Evolutionary conservation across 1,284 basidiomycete species (phyloP).

Genomic region (Malassezia brasiliensis): DNA sequence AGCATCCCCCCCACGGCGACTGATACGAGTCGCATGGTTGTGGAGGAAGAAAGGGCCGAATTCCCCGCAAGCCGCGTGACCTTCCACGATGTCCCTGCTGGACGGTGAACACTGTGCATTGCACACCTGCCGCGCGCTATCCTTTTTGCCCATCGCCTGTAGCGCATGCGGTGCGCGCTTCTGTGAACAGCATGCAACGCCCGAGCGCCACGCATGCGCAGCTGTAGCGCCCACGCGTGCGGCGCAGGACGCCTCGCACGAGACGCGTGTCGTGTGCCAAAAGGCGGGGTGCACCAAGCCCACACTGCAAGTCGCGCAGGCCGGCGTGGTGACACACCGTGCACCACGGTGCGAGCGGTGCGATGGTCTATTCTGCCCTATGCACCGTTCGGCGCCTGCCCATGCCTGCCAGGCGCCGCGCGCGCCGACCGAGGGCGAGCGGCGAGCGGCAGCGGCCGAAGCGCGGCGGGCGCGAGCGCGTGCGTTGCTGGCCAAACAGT

Average conservation of each 20-base stretch:
- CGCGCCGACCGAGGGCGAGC: slow-evolving; percentile 3
- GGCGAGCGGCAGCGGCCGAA: neutral
- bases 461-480: slow-evolving; percentile 2
- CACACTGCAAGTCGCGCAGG: slow-evolving; percentile 4
- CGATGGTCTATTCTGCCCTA: slow-evolving; percentile 5
- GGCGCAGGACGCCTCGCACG: neutral
- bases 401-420: slow-evolving; percentile 10
- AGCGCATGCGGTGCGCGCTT: neutral
- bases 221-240: neutral
- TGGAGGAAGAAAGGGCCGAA: neutral
- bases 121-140: neutral
- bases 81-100: slow-evolving; percentile 15
- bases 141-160: slow-evolving; percentile 12
- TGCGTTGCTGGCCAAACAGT: slow-evolving; percentile 5
- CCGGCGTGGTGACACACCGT: neutral
- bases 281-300: neutral
- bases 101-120: slow-evolving; percentile 12
- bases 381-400: slow-evolving; percentile 2
- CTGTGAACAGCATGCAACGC: slow-evolving; percentile 10
- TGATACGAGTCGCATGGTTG: neutral
- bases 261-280: slow-evolving; percentile 1
- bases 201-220: slow-evolving; percentile 6
- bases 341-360: slow-evolving; percentile 16
- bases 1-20: neutral
- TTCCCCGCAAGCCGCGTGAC: neutral